Evolutionary conservation across 257 asterid species (phyloP).

Genomic region (Penstemon newberryi): DNA sequence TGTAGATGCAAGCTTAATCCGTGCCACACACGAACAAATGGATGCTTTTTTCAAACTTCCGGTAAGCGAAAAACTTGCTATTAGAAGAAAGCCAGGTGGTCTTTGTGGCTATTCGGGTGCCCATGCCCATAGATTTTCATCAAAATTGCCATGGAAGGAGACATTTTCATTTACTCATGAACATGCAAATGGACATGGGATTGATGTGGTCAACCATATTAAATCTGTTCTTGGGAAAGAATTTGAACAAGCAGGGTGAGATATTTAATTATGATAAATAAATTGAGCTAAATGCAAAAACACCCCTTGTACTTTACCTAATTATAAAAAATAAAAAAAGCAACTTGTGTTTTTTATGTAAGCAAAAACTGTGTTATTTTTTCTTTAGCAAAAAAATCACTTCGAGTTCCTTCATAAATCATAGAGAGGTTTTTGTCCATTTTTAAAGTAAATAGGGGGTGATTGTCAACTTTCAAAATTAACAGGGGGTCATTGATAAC

Average conservation of each 20-base stretch:
- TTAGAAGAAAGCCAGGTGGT: constrained; percentile 52
- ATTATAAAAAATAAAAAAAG: not conserved
- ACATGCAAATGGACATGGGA: constrained; percentile 29
- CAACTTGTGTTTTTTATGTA: no score
- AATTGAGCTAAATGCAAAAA: not conserved
- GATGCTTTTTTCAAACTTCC: constrained; percentile 48
- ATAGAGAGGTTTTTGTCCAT: no score
- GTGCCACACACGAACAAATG: constrained; percentile 42
- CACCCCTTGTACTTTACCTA: not conserved
- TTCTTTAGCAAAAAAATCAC: no score
- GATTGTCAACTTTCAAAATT: no score
- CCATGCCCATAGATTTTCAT: constrained; percentile 65
- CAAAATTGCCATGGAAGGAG: constrained; percentile 87
- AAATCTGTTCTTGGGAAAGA: constrained; percentile 57
- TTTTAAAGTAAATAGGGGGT: no score
- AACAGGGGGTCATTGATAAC: no score
- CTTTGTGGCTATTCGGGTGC: constrained; percentile 78
- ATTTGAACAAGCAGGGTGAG: constrained; percentile 55
- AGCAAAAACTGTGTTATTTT: no score
- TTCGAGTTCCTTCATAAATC: no score
- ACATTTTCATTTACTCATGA: constrained; percentile 60
- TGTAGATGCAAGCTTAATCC: constrained; percentile 44
- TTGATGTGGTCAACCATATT: constrained; percentile 42
- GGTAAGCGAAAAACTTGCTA: constrained; percentile 46
- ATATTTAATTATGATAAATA: not conserved